A percentile compares a stretch with the other conserved stretches of the same genome.
Conservation (phyloP, 2,329 filamentous ascomycete genomes). For the Leptographium wingfieldii region DNA sequence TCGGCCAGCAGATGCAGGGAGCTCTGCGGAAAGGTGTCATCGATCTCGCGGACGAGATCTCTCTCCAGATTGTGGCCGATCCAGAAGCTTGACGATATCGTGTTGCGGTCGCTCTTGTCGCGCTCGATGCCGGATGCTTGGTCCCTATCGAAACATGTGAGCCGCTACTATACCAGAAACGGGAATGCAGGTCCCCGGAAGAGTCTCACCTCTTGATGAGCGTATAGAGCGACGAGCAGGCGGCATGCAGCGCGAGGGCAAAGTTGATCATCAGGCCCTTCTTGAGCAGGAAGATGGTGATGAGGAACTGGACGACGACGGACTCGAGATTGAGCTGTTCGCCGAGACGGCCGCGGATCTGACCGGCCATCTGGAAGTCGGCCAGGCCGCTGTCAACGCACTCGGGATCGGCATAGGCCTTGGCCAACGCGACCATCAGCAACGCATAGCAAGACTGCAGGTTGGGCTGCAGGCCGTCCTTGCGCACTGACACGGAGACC, state of each 20-base stretch:
- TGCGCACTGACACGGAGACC: not conserved
- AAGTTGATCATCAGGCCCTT: constrained; percentile 2
- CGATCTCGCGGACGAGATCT: not conserved
- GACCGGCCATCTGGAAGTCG: not conserved
- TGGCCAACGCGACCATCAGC: not conserved
- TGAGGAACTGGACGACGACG: not conserved
- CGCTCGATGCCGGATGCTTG: not conserved
- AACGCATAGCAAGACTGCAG: not conserved
- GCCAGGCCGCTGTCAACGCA: not conserved
- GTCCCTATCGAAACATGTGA: not conserved
- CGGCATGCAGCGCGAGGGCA: not conserved
- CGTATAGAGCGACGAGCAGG: not conserved
- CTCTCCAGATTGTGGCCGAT: not conserved
- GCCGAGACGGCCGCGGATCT: not conserved
- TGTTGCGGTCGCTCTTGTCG: not conserved
- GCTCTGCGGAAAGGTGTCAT: not conserved
- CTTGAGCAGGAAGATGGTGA: not conserved
- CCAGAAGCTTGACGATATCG: not conserved
- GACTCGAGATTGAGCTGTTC: not conserved
- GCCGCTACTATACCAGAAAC: no score
- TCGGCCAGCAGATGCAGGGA: not conserved
- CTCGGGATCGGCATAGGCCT: not conserved
- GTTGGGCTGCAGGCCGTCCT: not conserved
- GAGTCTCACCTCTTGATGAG: not conserved
- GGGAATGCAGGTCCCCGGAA: no score